These are phyloP conservation scores for Coemansia sp. DNA, from an alignment of 192 early-diverging fungal species.

Conservation along the genomic window DNA sequence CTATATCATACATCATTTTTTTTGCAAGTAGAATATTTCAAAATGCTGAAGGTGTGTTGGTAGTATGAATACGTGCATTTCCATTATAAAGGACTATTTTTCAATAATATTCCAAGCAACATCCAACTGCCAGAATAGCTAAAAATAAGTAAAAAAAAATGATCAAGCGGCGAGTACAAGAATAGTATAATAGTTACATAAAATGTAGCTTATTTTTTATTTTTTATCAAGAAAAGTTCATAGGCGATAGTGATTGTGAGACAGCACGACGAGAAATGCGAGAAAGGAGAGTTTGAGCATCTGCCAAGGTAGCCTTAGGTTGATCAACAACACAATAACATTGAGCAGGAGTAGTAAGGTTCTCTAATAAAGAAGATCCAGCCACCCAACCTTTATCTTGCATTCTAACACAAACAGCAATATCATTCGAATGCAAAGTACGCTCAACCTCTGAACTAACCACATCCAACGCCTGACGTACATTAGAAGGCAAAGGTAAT, in stretches of 20 bases:
- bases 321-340: conserved; percentile 45
- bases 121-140: no score
- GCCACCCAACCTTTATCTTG: conserved; percentile 53
- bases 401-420: conserved; percentile 40
- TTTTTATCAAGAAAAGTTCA: background rate
- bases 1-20: background rate
- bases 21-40: no score
- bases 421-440: background rate
- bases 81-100: background rate
- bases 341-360: background rate
- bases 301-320: conserved; percentile 48
- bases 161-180: no score
- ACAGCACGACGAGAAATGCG: conserved; percentile 12
- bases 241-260: no score
- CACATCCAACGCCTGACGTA: conserved; percentile 23
- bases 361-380: conserved; percentile 1
- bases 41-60: no score
- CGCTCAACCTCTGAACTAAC: conserved; percentile 21
- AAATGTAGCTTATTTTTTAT: no score
- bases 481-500: conserved; percentile 8
- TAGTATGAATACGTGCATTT: no score
- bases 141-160: no score
- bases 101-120: background rate
- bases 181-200: background rate
- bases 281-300: conserved; percentile 32